phyloP scores from a whole-genome alignment of 371 early-diverging fungal genomes.

The Syncephalastrum racemosum region DNA sequence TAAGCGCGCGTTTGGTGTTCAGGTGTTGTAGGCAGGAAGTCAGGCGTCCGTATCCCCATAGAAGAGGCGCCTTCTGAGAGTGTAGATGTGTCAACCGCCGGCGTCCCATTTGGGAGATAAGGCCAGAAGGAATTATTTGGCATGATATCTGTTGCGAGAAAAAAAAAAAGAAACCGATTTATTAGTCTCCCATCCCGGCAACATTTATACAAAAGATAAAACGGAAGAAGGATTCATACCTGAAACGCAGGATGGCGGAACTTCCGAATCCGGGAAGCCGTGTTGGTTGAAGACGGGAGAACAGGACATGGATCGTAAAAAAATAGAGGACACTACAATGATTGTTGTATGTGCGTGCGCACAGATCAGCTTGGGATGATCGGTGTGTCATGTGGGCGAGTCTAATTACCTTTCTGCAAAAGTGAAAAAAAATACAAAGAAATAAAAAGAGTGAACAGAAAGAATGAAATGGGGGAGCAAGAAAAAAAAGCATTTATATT shows the following conservation, averaged over 20 bases:
- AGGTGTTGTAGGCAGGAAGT: constrained; percentile 10
- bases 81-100: no score
- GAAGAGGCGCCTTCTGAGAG: constrained; percentile 8
- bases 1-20: neutral
- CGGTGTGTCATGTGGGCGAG: no score
- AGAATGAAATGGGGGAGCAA: neutral
- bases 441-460: constrained; percentile 1
- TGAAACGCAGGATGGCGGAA: constrained; percentile 20
- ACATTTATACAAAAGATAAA: no score
- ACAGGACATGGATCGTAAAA: neutral
- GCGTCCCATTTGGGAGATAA: no score
- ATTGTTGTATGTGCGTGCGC: constrained; percentile 1
- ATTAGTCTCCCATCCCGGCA: no score
- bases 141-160: no score
- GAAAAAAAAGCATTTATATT: no score
- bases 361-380: constrained; percentile 1
- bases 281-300: neutral
- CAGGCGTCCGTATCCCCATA: constrained; percentile 21
- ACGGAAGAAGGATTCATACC: neutral
- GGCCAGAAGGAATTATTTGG: no score
- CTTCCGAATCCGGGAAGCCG: constrained; percentile 6
- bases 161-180: no score
- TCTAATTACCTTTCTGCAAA: neutral
- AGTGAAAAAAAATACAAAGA: neutral
- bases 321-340: neutral